Conservation (phyloP, 768 basidiomycete species). For the Trametes cubensis region DNA sequence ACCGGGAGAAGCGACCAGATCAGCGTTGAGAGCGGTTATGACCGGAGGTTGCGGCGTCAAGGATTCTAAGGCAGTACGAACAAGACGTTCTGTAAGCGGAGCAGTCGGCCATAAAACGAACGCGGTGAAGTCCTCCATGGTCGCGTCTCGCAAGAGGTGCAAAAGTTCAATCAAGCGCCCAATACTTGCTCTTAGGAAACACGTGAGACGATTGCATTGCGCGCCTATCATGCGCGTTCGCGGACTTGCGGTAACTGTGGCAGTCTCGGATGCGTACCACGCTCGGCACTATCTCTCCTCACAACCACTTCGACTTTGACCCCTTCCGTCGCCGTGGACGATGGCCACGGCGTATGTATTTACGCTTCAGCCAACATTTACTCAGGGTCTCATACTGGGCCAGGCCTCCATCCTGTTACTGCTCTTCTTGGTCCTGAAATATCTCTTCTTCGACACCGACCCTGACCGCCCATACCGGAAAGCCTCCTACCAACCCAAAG, state of each 20-base stretch:
- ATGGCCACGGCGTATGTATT: constrained; percentile 63
- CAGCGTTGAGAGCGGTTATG: constrained; percentile 27
- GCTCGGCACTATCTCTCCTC: constrained; percentile 12
- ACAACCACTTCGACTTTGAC: constrained; percentile 1
- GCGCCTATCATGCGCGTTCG: constrained; percentile 1
- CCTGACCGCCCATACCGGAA: constrained; percentile 57
- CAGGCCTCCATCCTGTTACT: constrained; percentile 86
- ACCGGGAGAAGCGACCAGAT: constrained; percentile 10
- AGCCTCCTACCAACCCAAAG: constrained; percentile 60
- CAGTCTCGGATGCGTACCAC: constrained; percentile 5
- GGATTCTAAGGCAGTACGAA: constrained; percentile 44
- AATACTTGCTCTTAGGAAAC: neutral
- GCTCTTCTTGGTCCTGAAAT: constrained; percentile 82
- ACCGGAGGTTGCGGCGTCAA: constrained; percentile 36
- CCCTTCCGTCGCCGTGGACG: constrained; percentile 1
- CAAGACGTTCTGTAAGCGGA: constrained; percentile 53
- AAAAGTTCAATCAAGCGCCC: constrained; percentile 5
- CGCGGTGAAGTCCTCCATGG: constrained; percentile 33
- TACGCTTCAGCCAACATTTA: constrained; percentile 86
- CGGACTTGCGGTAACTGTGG: neutral
- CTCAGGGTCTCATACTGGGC: constrained; percentile 91
- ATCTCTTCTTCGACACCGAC: constrained; percentile 86
- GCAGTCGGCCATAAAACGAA: constrained; percentile 59
- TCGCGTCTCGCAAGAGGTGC: neutral
- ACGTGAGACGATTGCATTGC: constrained; percentile 8